Evolutionary conservation across 108 stramenopile species (phyloP), one percentile per base, ranked within the genome.

Genomic region (Ochromonas danica): DNA sequence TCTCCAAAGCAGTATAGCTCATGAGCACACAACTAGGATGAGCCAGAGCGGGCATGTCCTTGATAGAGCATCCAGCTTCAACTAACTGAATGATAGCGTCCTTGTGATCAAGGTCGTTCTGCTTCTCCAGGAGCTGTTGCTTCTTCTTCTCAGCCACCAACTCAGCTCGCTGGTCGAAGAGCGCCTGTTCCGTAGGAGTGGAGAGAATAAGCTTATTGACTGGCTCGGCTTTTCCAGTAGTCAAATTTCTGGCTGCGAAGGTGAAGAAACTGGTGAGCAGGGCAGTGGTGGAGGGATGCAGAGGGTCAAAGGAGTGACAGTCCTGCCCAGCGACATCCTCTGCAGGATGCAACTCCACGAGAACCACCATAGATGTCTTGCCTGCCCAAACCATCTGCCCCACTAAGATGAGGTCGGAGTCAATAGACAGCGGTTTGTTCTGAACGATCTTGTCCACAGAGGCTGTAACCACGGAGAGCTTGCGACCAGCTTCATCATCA

Each of bases 361-460:
- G 6, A 14, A 51, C 45, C 6, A 14, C 45, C 22, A 51, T 14
- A 14, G 45, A 51, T 6, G 14, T 51, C 22, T 22, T 51, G 6
- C 45, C 45, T 14, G 22, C 45, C 45, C 45, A 51, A 51, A 22
- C 45, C 6, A 51, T 22, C 22, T 51, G 45, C 22, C 45, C 45
- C 6, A 22, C 22, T 14, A 51, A 22, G 22, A 51, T 22, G 22
- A 51, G 6, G 22, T 51, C 45, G 22, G 6, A 14, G 6, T 6
- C 22, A 14, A 51, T 22, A 14, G 45, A 22, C 6, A 70, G 6
- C 6, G 22, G 14, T 70, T 70, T 6, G 22, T 70, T 70, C 22
- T 70, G 67, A 42, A 42, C 22, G 6, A 70, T 70, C 22, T 70
- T 70, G 22, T 70, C 67, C 14, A 70, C 67, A 70, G 67, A 70